These are phyloP conservation scores for Pseudopediastrum boryanum DNA, from an alignment of 139 green algal genomes.

Conservation along the genomic window DNA sequence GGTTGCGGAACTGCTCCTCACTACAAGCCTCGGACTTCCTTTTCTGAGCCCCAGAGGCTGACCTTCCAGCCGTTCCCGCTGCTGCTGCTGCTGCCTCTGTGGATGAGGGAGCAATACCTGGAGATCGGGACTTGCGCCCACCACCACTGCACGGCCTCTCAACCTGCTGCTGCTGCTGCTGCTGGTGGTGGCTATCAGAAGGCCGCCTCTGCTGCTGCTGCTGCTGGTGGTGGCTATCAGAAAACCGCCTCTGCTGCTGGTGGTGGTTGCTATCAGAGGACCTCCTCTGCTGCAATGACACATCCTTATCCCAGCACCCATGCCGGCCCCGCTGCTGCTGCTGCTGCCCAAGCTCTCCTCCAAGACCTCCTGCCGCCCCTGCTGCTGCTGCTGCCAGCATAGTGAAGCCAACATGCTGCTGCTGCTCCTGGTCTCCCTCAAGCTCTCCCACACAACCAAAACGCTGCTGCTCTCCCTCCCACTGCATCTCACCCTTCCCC, in stretches of 20 bases:
- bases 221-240: constrained; percentile 15
- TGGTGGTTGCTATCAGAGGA: not conserved
- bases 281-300: not conserved
- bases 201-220: not conserved
- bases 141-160: too few relatives aligned
- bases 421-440: constrained; percentile 17
- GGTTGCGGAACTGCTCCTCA: not conserved
- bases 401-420: not conserved
- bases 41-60: not conserved
- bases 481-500: too few relatives aligned
- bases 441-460: too few relatives aligned
- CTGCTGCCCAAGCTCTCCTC: not conserved
- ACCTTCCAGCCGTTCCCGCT: not conserved
- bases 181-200: not conserved
- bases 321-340: not conserved
- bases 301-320: too few relatives aligned
- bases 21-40: not conserved
- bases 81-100: not conserved
- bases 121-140: too few relatives aligned
- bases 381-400: not conserved
- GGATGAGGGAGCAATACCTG: too few relatives aligned
- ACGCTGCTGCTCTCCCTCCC: too few relatives aligned
- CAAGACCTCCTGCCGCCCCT: not conserved
- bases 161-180: constrained; percentile 4
- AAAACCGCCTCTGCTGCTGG: not conserved